Percentiles rank a stretch among this genome's conserved stretches.
Conservation (phyloP, 2,329 filamentous ascomycete species). For the Sporothrix pallida region DNA sequence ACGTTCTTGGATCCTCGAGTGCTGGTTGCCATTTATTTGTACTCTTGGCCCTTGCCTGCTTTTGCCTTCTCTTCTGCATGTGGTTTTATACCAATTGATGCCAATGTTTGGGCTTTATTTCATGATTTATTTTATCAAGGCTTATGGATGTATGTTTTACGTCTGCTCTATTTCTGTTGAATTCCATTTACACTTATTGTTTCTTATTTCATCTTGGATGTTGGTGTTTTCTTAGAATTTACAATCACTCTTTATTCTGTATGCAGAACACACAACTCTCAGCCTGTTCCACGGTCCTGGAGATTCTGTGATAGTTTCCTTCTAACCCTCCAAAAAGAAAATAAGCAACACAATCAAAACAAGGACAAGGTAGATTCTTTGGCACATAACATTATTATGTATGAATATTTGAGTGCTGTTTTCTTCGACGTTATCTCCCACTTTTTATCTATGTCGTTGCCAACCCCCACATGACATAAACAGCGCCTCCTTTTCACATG, state of each 20-base stretch:
- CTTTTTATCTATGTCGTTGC: background rate
- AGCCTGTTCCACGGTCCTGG: no score
- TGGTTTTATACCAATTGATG: conserved; percentile 10
- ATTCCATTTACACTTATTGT: background rate
- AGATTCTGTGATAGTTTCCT: no score
- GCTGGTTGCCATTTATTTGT: no score
- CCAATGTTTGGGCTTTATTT: background rate
- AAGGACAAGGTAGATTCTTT: no score
- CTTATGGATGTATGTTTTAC: background rate
- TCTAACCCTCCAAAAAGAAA: no score
- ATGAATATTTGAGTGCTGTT: no score
- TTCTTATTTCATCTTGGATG: background rate
- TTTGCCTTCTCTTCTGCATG: background rate
- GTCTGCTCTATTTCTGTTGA: background rate
- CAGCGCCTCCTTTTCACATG: background rate
- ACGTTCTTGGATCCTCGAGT: background rate
- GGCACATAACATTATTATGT: no score
- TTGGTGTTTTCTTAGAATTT: background rate
- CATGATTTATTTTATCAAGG: background rate
- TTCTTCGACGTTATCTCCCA: background rate
- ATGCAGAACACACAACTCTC: no score
- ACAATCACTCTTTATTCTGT: no score
- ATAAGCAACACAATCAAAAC: no score
- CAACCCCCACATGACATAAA: background rate
- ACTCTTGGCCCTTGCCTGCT: background rate